A percentile compares a stretch with the other conserved stretches of the same genome.
phyloP scores from a whole-genome alignment of 805 yeast genomes.

The Scheffersomyces stipitis region DNA sequence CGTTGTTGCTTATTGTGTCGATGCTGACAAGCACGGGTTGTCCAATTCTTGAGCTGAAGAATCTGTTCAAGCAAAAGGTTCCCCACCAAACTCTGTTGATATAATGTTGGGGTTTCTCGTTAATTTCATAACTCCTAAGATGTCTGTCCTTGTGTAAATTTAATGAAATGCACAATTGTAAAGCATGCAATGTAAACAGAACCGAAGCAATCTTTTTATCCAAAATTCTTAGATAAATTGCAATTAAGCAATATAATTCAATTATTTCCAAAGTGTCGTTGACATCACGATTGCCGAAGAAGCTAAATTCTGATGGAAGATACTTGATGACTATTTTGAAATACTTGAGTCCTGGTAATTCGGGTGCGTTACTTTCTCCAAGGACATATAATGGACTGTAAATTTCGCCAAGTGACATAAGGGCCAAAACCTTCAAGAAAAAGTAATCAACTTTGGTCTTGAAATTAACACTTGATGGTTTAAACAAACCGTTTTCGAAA shows the following conservation, averaged over 20 bases:
- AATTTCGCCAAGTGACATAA: conserved; percentile 22
- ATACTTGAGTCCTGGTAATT: conserved; percentile 21
- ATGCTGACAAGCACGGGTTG: conserved; percentile 20
- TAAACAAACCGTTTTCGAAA: conserved; percentile 7
- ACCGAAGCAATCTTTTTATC: conserved; percentile 29
- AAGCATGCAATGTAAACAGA: conserved; percentile 21
- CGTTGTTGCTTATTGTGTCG: conserved; percentile 17
- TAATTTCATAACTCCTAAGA: conserved; percentile 7
- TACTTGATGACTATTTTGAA: conserved; percentile 18
- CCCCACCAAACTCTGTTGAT: conserved; percentile 23
- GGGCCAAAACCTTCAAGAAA: conserved; percentile 18
- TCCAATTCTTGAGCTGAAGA: conserved; percentile 22
- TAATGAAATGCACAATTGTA: conserved; percentile 25
- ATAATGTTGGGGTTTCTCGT: conserved; percentile 4
- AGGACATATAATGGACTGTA: conserved; percentile 13
- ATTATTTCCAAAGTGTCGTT: conserved; percentile 18
- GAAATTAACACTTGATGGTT: neutral
- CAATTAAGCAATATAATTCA: conserved; percentile 22
- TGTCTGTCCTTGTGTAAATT: conserved; percentile 21
- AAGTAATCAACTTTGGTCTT: conserved; percentile 12
- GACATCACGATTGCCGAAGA: conserved; percentile 10
- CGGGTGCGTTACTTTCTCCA: conserved; percentile 1
- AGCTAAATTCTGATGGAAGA: conserved; percentile 19
- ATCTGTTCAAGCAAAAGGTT: conserved; percentile 25
- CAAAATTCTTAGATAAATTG: conserved; percentile 21